Percentiles rank a stretch among this genome's conserved stretches.
Evolutionary conservation across 208 protist genomes (phyloP).

Genomic region (Wallacemonas sp.): DNA sequence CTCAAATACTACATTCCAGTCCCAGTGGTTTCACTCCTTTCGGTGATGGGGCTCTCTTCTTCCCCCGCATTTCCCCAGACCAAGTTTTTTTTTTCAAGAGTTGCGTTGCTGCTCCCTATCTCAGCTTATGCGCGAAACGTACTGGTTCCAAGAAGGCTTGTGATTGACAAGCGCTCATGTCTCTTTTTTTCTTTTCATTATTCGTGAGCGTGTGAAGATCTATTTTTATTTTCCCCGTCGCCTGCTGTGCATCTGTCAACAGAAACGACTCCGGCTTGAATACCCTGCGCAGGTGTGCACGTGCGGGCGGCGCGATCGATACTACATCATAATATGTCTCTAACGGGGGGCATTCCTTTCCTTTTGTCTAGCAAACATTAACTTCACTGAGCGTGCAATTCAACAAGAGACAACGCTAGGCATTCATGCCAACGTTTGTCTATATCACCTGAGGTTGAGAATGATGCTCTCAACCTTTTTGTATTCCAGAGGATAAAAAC

Average conservation of each 20-base stretch:
- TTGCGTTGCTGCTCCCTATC: neutral
- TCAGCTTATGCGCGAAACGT: neutral
- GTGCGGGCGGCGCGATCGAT: constrained; percentile 9
- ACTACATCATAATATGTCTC: constrained; percentile 22
- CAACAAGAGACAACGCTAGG: constrained; percentile 5
- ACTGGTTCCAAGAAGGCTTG: constrained; percentile 14
- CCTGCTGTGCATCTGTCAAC: too few relatives aligned
- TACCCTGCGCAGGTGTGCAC: neutral
- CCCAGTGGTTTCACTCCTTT: constrained; percentile 4
- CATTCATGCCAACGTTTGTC: neutral
- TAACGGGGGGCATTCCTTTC: constrained; percentile 45
- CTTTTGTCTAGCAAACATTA: constrained; percentile 13
- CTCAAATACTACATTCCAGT: constrained; percentile 1
- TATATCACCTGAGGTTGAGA: constrained; percentile 13
- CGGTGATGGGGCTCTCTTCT: constrained; percentile 68
- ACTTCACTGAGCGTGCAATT: constrained; percentile 22
- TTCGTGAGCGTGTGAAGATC: too few relatives aligned
- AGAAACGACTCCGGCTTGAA: too few relatives aligned
- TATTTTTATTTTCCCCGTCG: constrained; percentile 13
- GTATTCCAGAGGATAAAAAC: constrained; percentile 19
- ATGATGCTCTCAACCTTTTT: constrained; percentile 19
- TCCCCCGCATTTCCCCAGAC: constrained; percentile 43
- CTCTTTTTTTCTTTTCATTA: too few relatives aligned
- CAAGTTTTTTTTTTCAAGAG: neutral
- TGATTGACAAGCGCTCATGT: neutral